A percentile compares a stretch with the other conserved stretches of the same genome.
Evolutionary conservation across 441 rosid species (phyloP).

Genomic region (Eruca vesicaria): DNA sequence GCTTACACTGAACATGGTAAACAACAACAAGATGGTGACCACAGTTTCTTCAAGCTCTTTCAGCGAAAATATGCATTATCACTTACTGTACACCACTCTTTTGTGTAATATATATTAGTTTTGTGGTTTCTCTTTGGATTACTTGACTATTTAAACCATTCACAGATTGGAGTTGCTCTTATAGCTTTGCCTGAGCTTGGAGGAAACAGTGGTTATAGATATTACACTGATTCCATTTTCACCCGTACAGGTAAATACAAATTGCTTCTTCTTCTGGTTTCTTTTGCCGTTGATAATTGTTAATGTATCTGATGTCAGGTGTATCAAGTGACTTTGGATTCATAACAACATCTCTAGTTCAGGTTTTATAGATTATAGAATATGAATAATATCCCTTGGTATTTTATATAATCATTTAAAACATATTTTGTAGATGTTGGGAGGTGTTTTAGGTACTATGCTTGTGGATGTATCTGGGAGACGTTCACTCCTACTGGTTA

Average conservation of each 20-base stretch:
- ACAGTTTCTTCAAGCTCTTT: constrained; percentile 15
- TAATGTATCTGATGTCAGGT: not conserved
- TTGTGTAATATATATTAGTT: not conserved
- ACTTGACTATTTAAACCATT: not conserved
- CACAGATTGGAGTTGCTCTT: constrained; percentile 31
- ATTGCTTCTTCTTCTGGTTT: not conserved
- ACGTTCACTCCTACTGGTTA: constrained; percentile 10
- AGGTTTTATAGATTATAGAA: not conserved
- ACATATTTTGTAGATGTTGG: constrained; percentile 9
- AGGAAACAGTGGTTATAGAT: constrained; percentile 13
- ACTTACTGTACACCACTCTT: constrained; percentile 16
- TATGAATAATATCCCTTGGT: not conserved
- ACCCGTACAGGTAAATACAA: constrained; percentile 11
- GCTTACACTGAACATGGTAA: constrained; percentile 23
- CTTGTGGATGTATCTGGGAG: constrained; percentile 24
- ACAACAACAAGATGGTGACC: not conserved
- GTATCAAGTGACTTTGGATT: constrained; percentile 26
- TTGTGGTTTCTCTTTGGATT: not conserved
- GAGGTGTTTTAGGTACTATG: constrained; percentile 19
- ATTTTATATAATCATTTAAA: not conserved
- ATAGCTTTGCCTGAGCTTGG: constrained; percentile 27
- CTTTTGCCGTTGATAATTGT: not conserved
- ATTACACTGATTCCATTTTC: constrained; percentile 29
- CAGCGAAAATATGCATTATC: constrained; percentile 23
- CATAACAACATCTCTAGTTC: constrained; percentile 19